A percentile compares a stretch with the other conserved stretches of the same genome.
Evolutionary conservation across 140 eudicot genomes (phyloP).

Genomic region (Senecio squalidus): DNA sequence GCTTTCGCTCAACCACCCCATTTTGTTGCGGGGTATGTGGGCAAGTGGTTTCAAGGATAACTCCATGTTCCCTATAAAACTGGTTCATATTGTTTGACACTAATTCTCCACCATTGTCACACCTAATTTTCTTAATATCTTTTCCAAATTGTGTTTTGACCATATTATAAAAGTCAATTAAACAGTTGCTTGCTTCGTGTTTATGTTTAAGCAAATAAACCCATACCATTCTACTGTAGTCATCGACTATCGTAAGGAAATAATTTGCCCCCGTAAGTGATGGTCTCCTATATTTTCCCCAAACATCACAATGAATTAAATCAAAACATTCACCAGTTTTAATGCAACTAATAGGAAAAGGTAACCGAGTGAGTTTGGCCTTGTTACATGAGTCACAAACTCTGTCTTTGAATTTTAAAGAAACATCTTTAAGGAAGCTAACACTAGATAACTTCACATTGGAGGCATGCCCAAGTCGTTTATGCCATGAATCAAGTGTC

Average conservation of each 20-base stretch:
- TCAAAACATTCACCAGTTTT: background rate
- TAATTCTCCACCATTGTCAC: too few relatives aligned
- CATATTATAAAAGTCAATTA: background rate
- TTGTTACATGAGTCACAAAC: background rate
- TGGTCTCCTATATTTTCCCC: too few relatives aligned
- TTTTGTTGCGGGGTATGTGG: conserved; percentile 1
- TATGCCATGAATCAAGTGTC: background rate
- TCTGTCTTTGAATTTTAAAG: background rate
- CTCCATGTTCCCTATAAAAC: background rate
- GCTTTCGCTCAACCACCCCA: too few relatives aligned
- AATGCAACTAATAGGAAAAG: background rate
- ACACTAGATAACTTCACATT: background rate
- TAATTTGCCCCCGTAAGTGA: background rate
- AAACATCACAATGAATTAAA: background rate
- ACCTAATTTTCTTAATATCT: background rate
- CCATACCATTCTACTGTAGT: too few relatives aligned
- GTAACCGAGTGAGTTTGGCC: background rate
- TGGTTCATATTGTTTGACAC: background rate
- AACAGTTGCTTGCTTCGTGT: background rate
- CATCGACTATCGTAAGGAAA: too few relatives aligned
- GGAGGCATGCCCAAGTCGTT: background rate
- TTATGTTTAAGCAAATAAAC: too few relatives aligned
- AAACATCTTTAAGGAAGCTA: background rate
- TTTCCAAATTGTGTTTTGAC: background rate
- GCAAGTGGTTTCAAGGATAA: background rate